Evolutionary conservation across 2,329 filamentous ascomycete species (phyloP).

Genomic region (Diaporthe destruens): DNA sequence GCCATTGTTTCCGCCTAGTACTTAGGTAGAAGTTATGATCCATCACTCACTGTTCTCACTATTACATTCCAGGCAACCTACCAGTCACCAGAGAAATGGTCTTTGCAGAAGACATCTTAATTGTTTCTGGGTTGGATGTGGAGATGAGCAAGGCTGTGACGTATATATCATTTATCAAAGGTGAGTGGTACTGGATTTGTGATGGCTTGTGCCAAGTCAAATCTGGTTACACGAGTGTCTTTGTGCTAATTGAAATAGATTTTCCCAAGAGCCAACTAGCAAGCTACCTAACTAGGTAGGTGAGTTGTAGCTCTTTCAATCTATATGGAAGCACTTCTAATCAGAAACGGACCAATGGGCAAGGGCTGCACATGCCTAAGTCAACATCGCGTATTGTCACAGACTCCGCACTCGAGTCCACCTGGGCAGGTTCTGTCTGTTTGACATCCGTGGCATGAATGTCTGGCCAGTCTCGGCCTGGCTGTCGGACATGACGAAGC

Average conservation of each 20-base stretch:
- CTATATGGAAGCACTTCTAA: neutral
- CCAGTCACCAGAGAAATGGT: neutral
- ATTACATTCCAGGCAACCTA: neutral
- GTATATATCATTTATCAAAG: neutral
- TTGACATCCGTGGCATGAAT: neutral
- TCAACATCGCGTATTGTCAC: neutral
- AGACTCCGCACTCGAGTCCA: neutral
- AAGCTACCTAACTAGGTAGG: no score
- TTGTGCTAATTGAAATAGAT: neutral
- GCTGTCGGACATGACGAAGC: neutral
- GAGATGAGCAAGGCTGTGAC: neutral
- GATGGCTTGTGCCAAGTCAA: neutral
- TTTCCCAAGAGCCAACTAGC: neutral
- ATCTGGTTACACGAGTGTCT: neutral
- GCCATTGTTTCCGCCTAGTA: neutral
- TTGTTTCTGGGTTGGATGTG: neutral
- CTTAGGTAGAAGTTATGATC: no score
- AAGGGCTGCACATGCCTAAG: neutral
- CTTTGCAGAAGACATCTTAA: neutral
- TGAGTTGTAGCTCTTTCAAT: neutral
- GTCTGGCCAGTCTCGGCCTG: neutral
- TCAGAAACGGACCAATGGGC: neutral
- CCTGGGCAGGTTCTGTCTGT: neutral
- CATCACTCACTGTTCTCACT: neutral
- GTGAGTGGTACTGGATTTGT: neutral